phyloP scores from a whole-genome alignment of 2,329 filamentous ascomycete genomes.

The Cordyceps javanica region DNA sequence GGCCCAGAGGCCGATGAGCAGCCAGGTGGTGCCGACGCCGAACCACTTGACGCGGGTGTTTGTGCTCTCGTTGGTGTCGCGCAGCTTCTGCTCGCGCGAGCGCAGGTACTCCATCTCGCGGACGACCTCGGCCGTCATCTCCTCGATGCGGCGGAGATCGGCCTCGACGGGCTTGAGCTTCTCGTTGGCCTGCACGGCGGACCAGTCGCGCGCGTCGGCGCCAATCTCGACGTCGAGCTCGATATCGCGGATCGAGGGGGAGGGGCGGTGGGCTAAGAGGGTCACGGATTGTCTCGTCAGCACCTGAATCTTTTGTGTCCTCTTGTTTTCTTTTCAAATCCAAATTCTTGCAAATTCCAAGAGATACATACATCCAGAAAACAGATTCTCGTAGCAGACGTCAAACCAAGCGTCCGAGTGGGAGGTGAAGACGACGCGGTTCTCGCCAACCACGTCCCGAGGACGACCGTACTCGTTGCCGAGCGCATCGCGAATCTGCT shows the following conservation, averaged over 20 bases:
- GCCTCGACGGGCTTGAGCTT: constrained; percentile 97
- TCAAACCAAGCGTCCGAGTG: constrained; percentile 90
- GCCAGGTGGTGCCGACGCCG: constrained; percentile 84
- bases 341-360: no score
- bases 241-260: constrained; percentile 59
- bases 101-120: constrained; percentile 95
- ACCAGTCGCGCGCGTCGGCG: constrained; percentile 97
- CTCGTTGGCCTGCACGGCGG: constrained; percentile 88
- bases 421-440: constrained; percentile 88
- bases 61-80: constrained; percentile 99
- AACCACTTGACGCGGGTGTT: constrained; percentile 99
- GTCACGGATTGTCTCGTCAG: no score
- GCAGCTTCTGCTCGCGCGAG: constrained; percentile 81
- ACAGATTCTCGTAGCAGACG: constrained; percentile 88
- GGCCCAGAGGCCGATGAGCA: constrained; percentile 79
- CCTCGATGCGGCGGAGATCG: constrained; percentile 87
- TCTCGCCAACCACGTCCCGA: constrained; percentile 86
- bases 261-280: constrained; percentile 32
- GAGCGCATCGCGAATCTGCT: constrained; percentile 85
- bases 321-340: not conserved
- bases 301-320: constrained; percentile 1
- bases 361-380: constrained; percentile 67
- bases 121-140: constrained; percentile 83
- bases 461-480: constrained; percentile 94
- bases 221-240: constrained; percentile 96